Conservation (phyloP, 192 early-diverging fungal species). For the Entomortierella beljakovae region DNA sequence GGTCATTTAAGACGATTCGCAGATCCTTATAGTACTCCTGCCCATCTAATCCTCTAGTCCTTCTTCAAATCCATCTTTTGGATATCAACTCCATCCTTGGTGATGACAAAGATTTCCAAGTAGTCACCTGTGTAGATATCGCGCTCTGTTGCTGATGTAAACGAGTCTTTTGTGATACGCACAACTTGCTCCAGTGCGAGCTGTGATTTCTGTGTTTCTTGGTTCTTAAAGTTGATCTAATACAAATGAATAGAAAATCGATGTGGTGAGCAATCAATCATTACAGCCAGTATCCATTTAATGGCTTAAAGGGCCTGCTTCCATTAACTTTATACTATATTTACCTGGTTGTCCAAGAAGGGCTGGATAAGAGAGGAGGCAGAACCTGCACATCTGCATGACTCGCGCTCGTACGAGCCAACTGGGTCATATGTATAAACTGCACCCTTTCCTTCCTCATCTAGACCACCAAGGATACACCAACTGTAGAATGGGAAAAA, state of each 20-base stretch:
- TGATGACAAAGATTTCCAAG: constrained; percentile 92
- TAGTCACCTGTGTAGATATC: constrained; percentile 99
- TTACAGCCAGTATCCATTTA: no score
- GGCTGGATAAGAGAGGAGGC: constrained; percentile 94
- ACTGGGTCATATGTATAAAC: constrained; percentile 95
- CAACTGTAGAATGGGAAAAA: constrained; percentile 98
- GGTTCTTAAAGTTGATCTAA: constrained; percentile 82
- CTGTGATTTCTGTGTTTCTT: constrained; percentile 50
- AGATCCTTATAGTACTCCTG: no score
- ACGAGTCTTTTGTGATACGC: constrained; percentile 92
- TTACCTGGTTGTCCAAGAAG: constrained; percentile 95
- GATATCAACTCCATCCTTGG: constrained; percentile 78
- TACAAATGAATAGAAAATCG: not conserved
- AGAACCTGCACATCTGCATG: constrained; percentile 83
- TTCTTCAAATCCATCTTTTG: constrained; percentile 86
- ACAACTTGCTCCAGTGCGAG: constrained; percentile 73
- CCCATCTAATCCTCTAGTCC: constrained; percentile 72
- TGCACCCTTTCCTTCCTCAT: constrained; percentile 90
- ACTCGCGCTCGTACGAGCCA: constrained; percentile 87
- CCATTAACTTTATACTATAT: not conserved
- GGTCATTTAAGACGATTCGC: no score
- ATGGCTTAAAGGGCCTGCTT: not conserved
- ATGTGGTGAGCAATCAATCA: no score
- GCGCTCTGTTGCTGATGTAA: constrained; percentile 96
- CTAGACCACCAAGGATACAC: constrained; percentile 91